Base-by-base conservation (phyloP, 345 rosid species). In the Lepidium didymum region DNA sequence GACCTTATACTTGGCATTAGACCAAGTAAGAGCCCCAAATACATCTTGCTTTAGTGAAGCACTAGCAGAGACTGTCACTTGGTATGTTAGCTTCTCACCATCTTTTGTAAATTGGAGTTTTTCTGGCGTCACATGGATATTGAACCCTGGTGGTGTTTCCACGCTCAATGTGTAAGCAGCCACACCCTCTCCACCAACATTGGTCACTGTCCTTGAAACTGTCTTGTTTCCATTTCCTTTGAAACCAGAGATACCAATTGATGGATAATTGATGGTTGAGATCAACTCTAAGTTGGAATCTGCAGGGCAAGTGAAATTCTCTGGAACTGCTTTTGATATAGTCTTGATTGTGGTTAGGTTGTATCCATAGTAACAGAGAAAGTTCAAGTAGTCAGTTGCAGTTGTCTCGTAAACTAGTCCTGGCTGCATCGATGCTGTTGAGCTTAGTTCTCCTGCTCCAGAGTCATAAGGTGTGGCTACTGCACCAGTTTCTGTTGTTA, bases 1-100 rank as follows among this genome's bases (percentile, higher is more conserved):
- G 68, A 85, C 94, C 21, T 76, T 80, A 51, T 77, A 65, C 59
- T 80, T 83, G 12, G 77, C 82, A 21, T 79, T 80, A 3, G 80
- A 74, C 96, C 92, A 89, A 6, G 84, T 84, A 13, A 89, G 83
- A 11, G 86, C 77, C 27, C 96, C 92, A 54, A 92, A 87, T 18
- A 73, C 80, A 77, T 87, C 82, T 21, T 77, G 35, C 8, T 75
- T 68, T 8, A 53, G 49, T 0, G 65, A 36, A 36, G 62, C 42
- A n/a, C 53, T 13, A 4, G 82, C 47, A 4, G 84, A 71, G 75
- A 89, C 81, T 18, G 29, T 36, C 38, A 76, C 87, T 19, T 79
- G 80, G 69, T 82, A 84, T 10, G 79, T 79, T 71, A 73, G 72
- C 77, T 67, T 84, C 72, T 86, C 76, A 6, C 81, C 86, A 7